phyloP scores from a whole-genome alignment of 371 early-diverging fungal species.

The Paraphysoderma sedebokerense region DNA sequence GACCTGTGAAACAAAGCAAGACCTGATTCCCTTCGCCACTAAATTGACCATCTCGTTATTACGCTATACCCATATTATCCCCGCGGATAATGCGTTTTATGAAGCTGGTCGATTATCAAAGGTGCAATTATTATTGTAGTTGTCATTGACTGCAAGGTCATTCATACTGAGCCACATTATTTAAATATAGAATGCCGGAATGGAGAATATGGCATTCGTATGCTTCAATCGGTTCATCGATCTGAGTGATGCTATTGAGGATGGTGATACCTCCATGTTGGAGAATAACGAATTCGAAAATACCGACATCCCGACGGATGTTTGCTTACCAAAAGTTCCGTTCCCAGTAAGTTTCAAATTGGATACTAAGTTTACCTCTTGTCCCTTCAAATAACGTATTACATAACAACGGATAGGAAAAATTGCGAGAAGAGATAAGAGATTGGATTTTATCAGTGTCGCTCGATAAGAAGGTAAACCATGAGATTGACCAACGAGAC shows the following conservation, averaged over 20 bases:
- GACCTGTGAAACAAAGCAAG: constrained; percentile 23
- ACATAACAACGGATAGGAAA: constrained; percentile 8
- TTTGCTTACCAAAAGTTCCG: constrained; percentile 1
- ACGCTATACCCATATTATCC: constrained; percentile 23
- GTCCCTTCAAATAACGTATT: neutral
- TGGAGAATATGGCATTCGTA: constrained; percentile 34
- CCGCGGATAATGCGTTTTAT: constrained; percentile 22
- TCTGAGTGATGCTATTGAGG: constrained; percentile 32
- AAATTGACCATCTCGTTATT: constrained; percentile 24
- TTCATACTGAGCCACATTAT: neutral
- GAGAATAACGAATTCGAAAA: constrained; percentile 31
- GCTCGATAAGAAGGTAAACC: constrained; percentile 23
- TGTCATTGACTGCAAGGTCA: neutral
- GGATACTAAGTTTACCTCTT: constrained; percentile 5
- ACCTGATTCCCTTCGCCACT: constrained; percentile 20
- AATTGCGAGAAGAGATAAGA: constrained; percentile 19
- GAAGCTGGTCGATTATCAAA: constrained; percentile 28
- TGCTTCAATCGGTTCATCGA: constrained; percentile 37
- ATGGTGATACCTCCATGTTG: constrained; percentile 18
- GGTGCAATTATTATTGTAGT: constrained; percentile 8
- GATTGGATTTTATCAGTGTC: constrained; percentile 39
- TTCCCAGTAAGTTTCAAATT: constrained; percentile 16
- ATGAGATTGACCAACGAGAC: constrained; percentile 22
- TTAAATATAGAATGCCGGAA: constrained; percentile 17
- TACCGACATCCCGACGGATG: constrained; percentile 27